Percentiles rank a stretch among this genome's conserved stretches.
Evolutionary conservation across 495 filamentous ascomycete genomes (phyloP).

Genomic region (Penicillium crystallinum): DNA sequence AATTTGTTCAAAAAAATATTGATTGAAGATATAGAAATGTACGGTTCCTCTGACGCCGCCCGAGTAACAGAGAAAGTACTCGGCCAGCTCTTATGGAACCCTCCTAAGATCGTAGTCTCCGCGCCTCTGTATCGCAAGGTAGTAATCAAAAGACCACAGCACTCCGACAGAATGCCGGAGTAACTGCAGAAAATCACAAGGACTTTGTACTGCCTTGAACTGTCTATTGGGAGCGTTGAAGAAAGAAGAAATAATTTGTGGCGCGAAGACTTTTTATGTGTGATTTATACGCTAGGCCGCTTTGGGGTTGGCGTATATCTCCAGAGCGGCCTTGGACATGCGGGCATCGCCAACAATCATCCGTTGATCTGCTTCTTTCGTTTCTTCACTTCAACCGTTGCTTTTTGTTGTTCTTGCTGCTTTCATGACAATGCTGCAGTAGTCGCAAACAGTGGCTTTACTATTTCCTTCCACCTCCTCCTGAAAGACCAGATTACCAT

Average conservation of each 20-base stretch:
- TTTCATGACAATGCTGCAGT: constrained; percentile 10
- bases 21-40: constrained; percentile 44
- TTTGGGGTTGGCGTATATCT: constrained; percentile 16
- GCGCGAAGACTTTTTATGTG: constrained; percentile 28
- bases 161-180: constrained; percentile 64
- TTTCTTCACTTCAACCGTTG: background rate
- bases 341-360: constrained; percentile 9
- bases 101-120: constrained; percentile 60
- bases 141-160: constrained; percentile 58
- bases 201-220: constrained; percentile 67
- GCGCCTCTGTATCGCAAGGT: constrained; percentile 77
- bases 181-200: constrained; percentile 43
- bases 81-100: constrained; percentile 91
- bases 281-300: constrained; percentile 29
- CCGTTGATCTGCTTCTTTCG: background rate
- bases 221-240: constrained; percentile 80
- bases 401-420: background rate
- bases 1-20: constrained; percentile 6
- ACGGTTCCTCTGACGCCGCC: constrained; percentile 86
- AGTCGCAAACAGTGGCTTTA: constrained; percentile 9
- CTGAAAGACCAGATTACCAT: constrained; percentile 14
- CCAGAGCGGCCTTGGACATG: constrained; percentile 2
- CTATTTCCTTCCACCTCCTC: constrained; percentile 3
- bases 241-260: constrained; percentile 27
- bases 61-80: constrained; percentile 68